Evolutionary conservation across 352 stramenopile genomes (phyloP), one percentile per base, ranked within the genome.

Genomic region (Globisporangium emineosum): DNA sequence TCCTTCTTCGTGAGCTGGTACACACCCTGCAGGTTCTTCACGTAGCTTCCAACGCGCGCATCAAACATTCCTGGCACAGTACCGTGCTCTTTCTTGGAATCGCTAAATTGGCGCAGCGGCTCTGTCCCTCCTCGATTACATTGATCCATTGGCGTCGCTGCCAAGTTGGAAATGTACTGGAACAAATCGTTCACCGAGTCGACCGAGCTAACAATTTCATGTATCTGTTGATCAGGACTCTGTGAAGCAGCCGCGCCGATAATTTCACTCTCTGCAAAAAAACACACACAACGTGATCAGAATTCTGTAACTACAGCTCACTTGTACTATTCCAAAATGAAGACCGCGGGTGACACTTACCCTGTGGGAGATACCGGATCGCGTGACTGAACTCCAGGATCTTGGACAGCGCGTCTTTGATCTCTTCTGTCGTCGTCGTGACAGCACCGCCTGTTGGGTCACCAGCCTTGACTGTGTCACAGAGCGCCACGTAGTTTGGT

Each of bases 1-100:
- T 94, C 85, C 43, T 91, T 92, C 70, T 93, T 94, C 0, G 76
- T 91, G 43, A 84, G 57, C 35, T 92, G 81, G 47, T 91, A 93
- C 30, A 96, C 47, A 21, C 57, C 45, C 67, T 93, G 82, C 35
- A 96, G 62, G 23, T 89, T 79, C 32, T 86, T 86, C 32, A 96
- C 73, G 57, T 96, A 94, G 42, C 66, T 72, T 0, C 79, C 75
- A 21, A 96, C 70, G 8, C 86, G 85, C 27, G 72, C 80, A 45
- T 94, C 82, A 62, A 96, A 93, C 5, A 78, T 45, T 2, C 75
- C 75, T n/a, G 80, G 65, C 10, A 37, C 37, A 13, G 33, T 27
- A 3, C 23, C 47, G 42, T 60, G 25, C 5, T 70, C 62, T 27
- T 52, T 43, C 42, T 68, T 66, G 0, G 57, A 40, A 62, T 65